Percentiles rank a stretch among this genome's conserved stretches.
Conservation (phyloP, 495 filamentous ascomycete genomes). For the Trichocladium uniseriatum region DNA sequence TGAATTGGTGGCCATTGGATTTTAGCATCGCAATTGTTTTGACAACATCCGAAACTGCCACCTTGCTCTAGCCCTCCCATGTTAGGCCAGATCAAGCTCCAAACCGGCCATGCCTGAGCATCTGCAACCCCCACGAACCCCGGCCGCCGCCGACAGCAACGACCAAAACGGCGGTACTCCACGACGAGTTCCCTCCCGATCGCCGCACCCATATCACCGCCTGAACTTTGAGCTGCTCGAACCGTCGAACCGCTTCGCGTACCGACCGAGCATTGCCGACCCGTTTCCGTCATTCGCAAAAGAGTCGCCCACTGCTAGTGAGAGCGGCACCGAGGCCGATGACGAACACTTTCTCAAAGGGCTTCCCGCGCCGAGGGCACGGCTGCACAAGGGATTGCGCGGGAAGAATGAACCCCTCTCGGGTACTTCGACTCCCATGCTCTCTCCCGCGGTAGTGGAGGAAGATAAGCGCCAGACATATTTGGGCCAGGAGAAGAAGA, state of each 20-base stretch:
- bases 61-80: not conserved
- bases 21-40: too few relatives aligned
- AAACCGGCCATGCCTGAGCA: slow-evolving; percentile 31
- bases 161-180: slow-evolving; percentile 21
- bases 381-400: slow-evolving; percentile 65
- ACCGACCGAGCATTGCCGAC: slow-evolving; percentile 1
- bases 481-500: slow-evolving; percentile 19
- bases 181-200: slow-evolving; percentile 50
- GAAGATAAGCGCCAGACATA: slow-evolving; percentile 37
- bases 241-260: slow-evolving; percentile 26
- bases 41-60: too few relatives aligned
- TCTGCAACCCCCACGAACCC: slow-evolving; percentile 23
- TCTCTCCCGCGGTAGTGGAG: slow-evolving; percentile 50
- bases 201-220: slow-evolving; percentile 68
- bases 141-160: slow-evolving; percentile 14
- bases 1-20: not conserved
- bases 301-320: slow-evolving; percentile 55
- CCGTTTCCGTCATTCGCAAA: slow-evolving; percentile 23
- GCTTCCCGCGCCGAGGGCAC: slow-evolving; percentile 62
- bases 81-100: slow-evolving; percentile 7
- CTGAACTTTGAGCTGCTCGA: slow-evolving; percentile 43
- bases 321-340: slow-evolving; percentile 86
- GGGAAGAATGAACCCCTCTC: slow-evolving; percentile 42
- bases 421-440: slow-evolving; percentile 45
- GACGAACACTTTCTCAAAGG: slow-evolving; percentile 78